These are phyloP conservation scores for Mucor mucedo DNA, from an alignment of 371 early-diverging fungal species.

Conservation along the genomic window DNA sequence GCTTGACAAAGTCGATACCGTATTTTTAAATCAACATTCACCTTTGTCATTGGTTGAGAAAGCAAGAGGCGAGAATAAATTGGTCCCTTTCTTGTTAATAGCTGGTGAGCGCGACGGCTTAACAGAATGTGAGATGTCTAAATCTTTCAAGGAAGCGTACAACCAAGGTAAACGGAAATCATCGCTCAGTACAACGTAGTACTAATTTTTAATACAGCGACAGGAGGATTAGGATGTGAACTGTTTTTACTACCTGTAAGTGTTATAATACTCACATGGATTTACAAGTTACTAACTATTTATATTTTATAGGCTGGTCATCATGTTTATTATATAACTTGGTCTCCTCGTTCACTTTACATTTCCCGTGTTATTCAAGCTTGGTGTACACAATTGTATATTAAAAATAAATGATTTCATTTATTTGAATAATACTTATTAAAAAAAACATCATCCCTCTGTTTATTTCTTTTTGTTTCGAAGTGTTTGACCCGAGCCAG, in stretches of 20 bases:
- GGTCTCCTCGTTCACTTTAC: slow-evolving; percentile 50
- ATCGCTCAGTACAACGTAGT: background rate
- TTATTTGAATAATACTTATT: background rate
- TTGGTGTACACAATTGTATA: slow-evolving; percentile 40
- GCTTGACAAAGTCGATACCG: slow-evolving; percentile 35
- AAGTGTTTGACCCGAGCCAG: slow-evolving; percentile 47
- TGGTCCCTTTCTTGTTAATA: slow-evolving; percentile 40
- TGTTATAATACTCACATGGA: background rate
- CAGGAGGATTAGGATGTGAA: slow-evolving; percentile 7
- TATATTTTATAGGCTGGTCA: slow-evolving; percentile 30
- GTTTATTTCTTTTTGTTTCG: slow-evolving; percentile 43
- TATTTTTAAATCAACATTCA: slow-evolving; percentile 53
- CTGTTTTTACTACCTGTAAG: slow-evolving; percentile 25
- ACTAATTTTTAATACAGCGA: background rate
- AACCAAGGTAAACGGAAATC: slow-evolving; percentile 33
- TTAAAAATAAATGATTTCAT: slow-evolving; percentile 14
- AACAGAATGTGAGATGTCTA: slow-evolving; percentile 25
- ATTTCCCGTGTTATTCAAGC: slow-evolving; percentile 36
- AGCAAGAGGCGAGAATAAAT: slow-evolving; percentile 19
- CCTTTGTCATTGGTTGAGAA: slow-evolving; percentile 36
- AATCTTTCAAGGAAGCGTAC: slow-evolving; percentile 33
- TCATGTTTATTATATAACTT: slow-evolving; percentile 40
- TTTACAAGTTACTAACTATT: background rate
- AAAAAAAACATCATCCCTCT: background rate
- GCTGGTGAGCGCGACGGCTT: slow-evolving; percentile 43